These are phyloP conservation scores for Colletotrichum ledebouriae DNA, from an alignment of 2,329 filamentous ascomycete species.

Conservation along the genomic window DNA sequence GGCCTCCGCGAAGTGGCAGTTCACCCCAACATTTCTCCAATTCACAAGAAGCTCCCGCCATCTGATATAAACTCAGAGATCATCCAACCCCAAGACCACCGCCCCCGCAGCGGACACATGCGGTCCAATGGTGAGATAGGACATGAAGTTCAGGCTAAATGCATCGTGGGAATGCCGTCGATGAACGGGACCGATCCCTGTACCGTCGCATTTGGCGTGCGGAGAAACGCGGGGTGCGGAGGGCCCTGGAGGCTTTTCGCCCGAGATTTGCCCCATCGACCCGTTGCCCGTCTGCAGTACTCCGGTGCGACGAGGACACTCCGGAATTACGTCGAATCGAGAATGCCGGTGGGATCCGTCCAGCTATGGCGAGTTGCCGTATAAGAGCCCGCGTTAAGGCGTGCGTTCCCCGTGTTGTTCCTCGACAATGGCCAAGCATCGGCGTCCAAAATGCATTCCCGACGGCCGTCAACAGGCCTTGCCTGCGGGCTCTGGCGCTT, in stretches of 20 bases:
- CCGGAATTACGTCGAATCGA: neutral
- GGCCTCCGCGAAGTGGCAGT: neutral
- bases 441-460: conserved; percentile 2
- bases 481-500: conserved; percentile 7
- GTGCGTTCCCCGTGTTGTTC: neutral
- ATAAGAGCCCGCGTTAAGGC: conserved; percentile 8
- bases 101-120: conserved; percentile 4
- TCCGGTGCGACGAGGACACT: conserved; percentile 1
- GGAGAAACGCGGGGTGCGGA: conserved; percentile 29
- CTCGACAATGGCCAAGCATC: neutral
- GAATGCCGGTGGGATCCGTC: neutral
- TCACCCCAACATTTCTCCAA: conserved; percentile 6
- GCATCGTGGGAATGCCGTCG: neutral
- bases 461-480: neutral
- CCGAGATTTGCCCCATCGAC: conserved; percentile 18
- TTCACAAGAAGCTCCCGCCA: neutral
- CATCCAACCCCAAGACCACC: conserved; percentile 10
- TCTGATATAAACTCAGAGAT: neutral
- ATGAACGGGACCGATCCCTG: conserved; percentile 15
- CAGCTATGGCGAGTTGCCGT: neutral
- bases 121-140: conserved; percentile 9
- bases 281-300: neutral
- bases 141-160: conserved; percentile 25
- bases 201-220: conserved; percentile 16
- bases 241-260: conserved; percentile 12